phyloP scores from a whole-genome alignment of 2,329 filamentous ascomycete species.

The Beauveria pseudobassiana region DNA sequence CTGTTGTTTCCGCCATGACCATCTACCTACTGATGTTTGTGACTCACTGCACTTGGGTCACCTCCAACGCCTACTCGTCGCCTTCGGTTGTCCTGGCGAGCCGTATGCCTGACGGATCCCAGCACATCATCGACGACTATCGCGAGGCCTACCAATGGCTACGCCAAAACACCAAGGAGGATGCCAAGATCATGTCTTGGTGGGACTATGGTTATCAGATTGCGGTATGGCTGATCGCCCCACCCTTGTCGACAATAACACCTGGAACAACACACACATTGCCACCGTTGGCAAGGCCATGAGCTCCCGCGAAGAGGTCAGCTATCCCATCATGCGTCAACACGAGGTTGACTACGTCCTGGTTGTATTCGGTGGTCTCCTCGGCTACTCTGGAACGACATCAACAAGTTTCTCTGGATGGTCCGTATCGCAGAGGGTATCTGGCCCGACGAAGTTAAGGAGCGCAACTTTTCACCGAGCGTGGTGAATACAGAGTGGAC shows the following conservation, averaged over 20 bases:
- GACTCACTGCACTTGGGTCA: slow-evolving; percentile 98
- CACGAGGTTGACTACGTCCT: slow-evolving; percentile 99
- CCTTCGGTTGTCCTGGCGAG: slow-evolving; percentile 95
- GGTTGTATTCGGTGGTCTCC: slow-evolving; percentile 88
- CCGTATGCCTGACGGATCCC: slow-evolving; percentile 83
- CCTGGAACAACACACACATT: slow-evolving; percentile 99
- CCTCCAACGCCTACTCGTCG: slow-evolving; percentile 96
- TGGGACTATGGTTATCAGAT: slow-evolving; percentile 99
- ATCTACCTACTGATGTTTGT: slow-evolving; percentile 90
- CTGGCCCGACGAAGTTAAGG: slow-evolving; percentile 98
- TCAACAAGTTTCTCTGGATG: slow-evolving; percentile 99
- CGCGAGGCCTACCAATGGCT: slow-evolving; percentile 99
- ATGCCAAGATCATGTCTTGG: slow-evolving; percentile 99
- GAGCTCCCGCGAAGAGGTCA: slow-evolving; percentile 95
- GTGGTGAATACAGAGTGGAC: slow-evolving; percentile 93
- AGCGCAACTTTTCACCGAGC: slow-evolving; percentile 91
- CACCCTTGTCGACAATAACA: slow-evolving; percentile 98
- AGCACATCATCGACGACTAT: slow-evolving; percentile 99
- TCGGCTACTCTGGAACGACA: slow-evolving; percentile 97
- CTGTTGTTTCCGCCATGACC: slow-evolving; percentile 65
- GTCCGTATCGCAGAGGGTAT: slow-evolving; percentile 97
- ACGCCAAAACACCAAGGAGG: slow-evolving; percentile 87
- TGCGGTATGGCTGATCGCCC: slow-evolving; percentile 96
- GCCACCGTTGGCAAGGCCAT: slow-evolving; percentile 98
- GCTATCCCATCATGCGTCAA: slow-evolving; percentile 96